Evolutionary conservation across 345 rosid species (phyloP).

Genomic region (Eucalyptus microcorys): DNA sequence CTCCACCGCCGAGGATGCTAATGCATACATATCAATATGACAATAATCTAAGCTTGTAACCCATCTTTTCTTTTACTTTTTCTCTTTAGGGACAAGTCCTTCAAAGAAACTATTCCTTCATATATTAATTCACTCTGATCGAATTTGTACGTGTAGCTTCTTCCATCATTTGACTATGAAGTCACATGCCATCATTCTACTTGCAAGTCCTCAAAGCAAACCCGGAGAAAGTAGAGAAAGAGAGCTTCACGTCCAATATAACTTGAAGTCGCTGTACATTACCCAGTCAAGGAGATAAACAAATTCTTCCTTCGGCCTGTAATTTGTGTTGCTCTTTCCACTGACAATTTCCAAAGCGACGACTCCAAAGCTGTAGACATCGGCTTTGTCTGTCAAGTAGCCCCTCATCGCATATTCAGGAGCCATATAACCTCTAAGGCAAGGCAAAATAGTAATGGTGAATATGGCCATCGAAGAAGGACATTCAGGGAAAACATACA

Average conservation of each 20-base stretch:
- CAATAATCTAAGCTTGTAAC: background rate
- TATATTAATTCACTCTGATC: background rate
- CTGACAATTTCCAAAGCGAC: constrained; percentile 77
- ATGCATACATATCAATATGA: background rate
- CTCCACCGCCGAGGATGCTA: background rate
- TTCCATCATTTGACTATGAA: background rate
- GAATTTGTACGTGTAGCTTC: background rate
- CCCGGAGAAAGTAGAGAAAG: background rate
- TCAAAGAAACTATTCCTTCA: background rate
- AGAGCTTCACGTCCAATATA: background rate
- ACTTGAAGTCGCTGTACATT: background rate
- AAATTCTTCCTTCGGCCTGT: constrained; percentile 91
- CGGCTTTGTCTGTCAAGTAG: constrained; percentile 91
- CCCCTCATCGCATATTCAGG: constrained; percentile 99
- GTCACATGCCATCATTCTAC: background rate
- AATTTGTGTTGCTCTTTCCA: constrained; percentile 91
- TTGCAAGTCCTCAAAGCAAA: background rate
- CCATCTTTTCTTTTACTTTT: background rate
- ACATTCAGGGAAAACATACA: background rate
- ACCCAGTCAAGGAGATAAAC: constrained; percentile 96
- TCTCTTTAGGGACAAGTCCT: background rate
- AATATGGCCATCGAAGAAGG: background rate
- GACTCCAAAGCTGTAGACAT: constrained; percentile 86
- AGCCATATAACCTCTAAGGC: constrained; percentile 87
- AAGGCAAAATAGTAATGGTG: background rate